phyloP scores from a whole-genome alignment of 75 land plant genomes.

The Cupressus sempervirens region DNA sequence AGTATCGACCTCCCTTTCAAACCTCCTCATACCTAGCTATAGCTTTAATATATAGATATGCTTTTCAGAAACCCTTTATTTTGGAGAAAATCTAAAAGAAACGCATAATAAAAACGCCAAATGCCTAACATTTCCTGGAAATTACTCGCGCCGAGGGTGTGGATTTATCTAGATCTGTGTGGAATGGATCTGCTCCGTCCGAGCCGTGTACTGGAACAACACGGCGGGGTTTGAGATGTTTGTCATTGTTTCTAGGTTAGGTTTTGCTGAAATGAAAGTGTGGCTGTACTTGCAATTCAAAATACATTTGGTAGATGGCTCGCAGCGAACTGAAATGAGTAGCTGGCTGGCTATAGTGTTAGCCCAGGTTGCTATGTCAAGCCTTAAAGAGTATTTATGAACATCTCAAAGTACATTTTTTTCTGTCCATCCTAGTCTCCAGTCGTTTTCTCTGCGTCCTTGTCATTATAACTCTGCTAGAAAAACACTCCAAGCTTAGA shows the following conservation, averaged over 20 bases:
- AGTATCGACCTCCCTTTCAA: background rate
- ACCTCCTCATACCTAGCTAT: background rate
- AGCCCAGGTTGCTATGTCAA: too few relatives aligned
- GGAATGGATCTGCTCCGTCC: too few relatives aligned
- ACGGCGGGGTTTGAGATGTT: too few relatives aligned
- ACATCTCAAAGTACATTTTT: background rate
- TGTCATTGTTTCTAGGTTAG: too few relatives aligned
- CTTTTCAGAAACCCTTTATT: background rate
- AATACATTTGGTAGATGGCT: background rate
- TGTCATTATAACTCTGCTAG: background rate
- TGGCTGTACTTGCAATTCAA: too few relatives aligned
- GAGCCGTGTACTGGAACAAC: too few relatives aligned
- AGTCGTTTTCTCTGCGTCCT: background rate
- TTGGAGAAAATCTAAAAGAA: background rate
- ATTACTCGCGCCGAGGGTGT: background rate
- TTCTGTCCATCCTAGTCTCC: background rate
- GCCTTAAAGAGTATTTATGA: background rate
- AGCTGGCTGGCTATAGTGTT: too few relatives aligned
- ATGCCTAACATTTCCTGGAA: background rate
- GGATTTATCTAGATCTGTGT: too few relatives aligned
- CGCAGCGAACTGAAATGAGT: background rate
- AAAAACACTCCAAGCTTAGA: background rate
- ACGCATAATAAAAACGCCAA: background rate
- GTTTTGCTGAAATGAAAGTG: too few relatives aligned
- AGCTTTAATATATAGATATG: background rate